Base-by-base conservation (phyloP, 192 early-diverging fungal species). In the Gonapodya sp. region DNA sequence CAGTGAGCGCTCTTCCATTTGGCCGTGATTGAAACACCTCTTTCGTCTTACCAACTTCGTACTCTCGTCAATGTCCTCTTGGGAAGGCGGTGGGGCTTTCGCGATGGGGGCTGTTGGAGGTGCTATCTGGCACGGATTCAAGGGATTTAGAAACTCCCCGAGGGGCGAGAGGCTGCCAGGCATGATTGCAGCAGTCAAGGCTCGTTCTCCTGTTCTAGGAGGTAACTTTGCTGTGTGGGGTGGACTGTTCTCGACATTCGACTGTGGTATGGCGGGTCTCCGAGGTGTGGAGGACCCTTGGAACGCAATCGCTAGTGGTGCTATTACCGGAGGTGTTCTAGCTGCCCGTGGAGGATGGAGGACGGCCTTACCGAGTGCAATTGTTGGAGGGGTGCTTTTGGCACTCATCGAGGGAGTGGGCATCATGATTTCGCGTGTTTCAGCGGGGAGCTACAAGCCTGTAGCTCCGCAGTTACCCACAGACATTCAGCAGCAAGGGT, bases 151-250 rank as follows among this genome's bases (percentile, higher is more conserved):
- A 84, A 97, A 99, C 88, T 96, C 96, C 35, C 98, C 98, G 46
- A 94, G 92, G 80, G 93, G 96, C 46, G 98, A 99, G 84, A 92
- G 97, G 79, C 90, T 97, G 84, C 87, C 89, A 8, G 96, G 97
- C 80, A 93, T 95, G 16, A 80, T 98, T 34, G 88, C 92, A 18
- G 89, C 96, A 2, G 92, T 99, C 85, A 97, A 98, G 85, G 92
- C 94, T 36, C 93, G 97, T 78, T 95, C 95, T 16, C 98, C 98
- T 36, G 93, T 97, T 32, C 85, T 95, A 72, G 98, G 96, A 74
- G 98, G 98, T 36, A 97, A 97, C 89, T 99, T 99, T 91, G 98
- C 97, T 1, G 97, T 97, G 1, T 99, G 98, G 98, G 96, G 97
- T 83, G 95, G 96, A 73, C 91, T 99, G 82, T 99, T 98, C 85